Evolutionary conservation across 2,329 filamentous ascomycete genomes (phyloP).

Genomic region (Sporothrix curviconia): DNA sequence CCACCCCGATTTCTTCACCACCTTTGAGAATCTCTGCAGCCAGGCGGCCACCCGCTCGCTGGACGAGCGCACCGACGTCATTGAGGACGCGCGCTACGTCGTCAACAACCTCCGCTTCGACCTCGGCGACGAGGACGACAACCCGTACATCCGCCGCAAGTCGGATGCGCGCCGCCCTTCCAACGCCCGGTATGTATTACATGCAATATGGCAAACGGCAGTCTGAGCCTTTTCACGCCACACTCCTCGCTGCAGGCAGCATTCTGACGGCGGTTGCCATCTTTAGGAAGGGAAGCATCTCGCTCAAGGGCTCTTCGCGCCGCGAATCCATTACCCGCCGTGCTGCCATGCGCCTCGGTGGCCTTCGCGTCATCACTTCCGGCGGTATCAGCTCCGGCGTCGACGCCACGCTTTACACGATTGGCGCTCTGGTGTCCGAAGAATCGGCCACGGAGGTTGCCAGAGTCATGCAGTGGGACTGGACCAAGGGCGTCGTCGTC

Average conservation of each 20-base stretch:
- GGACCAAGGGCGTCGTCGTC: slow-evolving; percentile 79
- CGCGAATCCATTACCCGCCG: slow-evolving; percentile 76
- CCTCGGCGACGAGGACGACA: slow-evolving; percentile 72
- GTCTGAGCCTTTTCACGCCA: no score
- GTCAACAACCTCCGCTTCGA: slow-evolving; percentile 90
- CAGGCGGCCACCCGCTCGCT: slow-evolving; percentile 63
- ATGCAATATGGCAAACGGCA: no score
- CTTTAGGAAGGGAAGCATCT: slow-evolving; percentile 72
- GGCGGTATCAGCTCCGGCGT: slow-evolving; percentile 74
- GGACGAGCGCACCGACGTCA: slow-evolving; percentile 71
- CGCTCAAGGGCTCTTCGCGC: slow-evolving; percentile 66
- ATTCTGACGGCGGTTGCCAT: background rate
- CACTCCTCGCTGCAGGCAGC: background rate
- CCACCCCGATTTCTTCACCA: slow-evolving; percentile 73
- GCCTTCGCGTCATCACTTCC: slow-evolving; percentile 68
- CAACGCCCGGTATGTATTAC: slow-evolving; percentile 49
- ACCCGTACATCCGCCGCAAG: slow-evolving; percentile 74
- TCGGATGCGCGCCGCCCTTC: slow-evolving; percentile 58
- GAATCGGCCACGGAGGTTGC: slow-evolving; percentile 70
- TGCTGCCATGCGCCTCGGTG: slow-evolving; percentile 65
- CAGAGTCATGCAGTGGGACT: slow-evolving; percentile 70
- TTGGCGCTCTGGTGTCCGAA: slow-evolving; percentile 73
- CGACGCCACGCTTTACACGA: slow-evolving; percentile 77
- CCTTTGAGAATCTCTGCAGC: slow-evolving; percentile 74
- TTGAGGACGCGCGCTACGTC: slow-evolving; percentile 75